phyloP scores from a whole-genome alignment of 148 eudicot genomes.

The Vaccinium darrowii region DNA sequence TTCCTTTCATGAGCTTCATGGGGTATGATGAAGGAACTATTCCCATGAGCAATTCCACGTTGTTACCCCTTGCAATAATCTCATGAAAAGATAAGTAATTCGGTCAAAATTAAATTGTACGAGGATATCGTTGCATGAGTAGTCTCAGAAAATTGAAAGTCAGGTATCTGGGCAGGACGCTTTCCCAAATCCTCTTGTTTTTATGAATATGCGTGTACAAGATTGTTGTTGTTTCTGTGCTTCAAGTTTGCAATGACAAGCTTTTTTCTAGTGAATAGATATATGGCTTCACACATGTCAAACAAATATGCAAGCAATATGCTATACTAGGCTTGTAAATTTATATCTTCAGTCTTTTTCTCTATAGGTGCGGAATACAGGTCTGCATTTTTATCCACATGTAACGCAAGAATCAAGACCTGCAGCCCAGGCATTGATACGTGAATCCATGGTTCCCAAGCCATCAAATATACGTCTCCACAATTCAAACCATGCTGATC shows the following conservation, averaged over 20 bases:
- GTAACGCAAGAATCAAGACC: slow-evolving; percentile 32
- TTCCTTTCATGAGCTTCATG: not conserved
- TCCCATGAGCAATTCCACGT: not conserved
- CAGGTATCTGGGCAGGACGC: not conserved
- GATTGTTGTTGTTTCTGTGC: not conserved
- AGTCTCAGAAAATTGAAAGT: not conserved
- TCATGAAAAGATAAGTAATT: not conserved
- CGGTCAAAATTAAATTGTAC: not conserved
- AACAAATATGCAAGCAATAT: not conserved
- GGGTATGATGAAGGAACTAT: not conserved
- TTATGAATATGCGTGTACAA: not conserved
- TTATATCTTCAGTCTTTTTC: slow-evolving; percentile 11
- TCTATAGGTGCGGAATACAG: slow-evolving; percentile 32
- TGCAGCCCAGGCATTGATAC: slow-evolving; percentile 28
- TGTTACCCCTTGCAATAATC: not conserved
- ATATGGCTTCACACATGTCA: slow-evolving; percentile 6
- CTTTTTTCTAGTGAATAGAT: not conserved
- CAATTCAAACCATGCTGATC: slow-evolving; percentile 33
- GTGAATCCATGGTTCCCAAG: slow-evolving; percentile 23
- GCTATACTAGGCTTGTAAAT: slow-evolving; percentile 10
- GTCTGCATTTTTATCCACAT: slow-evolving; percentile 21
- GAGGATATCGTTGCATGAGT: not conserved
- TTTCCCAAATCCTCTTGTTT: not conserved
- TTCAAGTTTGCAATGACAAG: not conserved
- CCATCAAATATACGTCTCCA: slow-evolving; percentile 31